Evolutionary conservation across 345 rosid genomes (phyloP), one percentile per base, ranked within the genome.

Genomic region (Salix koriyanagi): DNA sequence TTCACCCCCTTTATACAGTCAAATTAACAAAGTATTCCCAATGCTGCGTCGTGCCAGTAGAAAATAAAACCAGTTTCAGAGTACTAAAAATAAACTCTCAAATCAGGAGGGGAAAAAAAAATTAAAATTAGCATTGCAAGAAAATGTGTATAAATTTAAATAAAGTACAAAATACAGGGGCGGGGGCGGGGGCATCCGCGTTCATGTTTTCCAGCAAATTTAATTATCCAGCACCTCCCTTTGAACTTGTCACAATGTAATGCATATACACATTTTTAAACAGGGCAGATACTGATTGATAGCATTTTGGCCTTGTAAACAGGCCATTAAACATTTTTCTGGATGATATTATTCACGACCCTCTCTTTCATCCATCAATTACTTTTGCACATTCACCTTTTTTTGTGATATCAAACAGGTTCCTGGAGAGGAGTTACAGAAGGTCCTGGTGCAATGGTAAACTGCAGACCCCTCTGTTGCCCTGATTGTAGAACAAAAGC

Each of bases 401-500:
- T 36, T 23, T 15, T 30, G 62, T 32, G 23, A 42, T 44, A 30
- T 87, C 83, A 89, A 70, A 87, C 90, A 12, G 83, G 79, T 78
- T 89, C 90, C 50, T 86, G 90, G 39, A 86, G 90, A 75, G 85
- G 73, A 41, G 86, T 58, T 52, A 60, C 83, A 0, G 91, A 76
- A 50, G 86, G 85, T 72, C 89, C 97, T 0, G 94, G 89, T 15
- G 91, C 89, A 61, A 92, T 82, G 6, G 90, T 82, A 69, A 94
- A 90, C 75, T 91, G 97, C 85, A 94, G 79, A 71, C 92, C 94
- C 71, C 95, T 83, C 23, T 74, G 92, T 67, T 87, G 97, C n/a
- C 90, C 91, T 6, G 98, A 88, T 79, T 92, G 91, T 50, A 96
- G 89, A 64, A 93, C 97, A 73, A 93, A 89, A 26, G 98, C 97